Percentiles rank a stretch among this genome's conserved stretches.
phyloP scores from a whole-genome alignment of 768 basidiomycete species.

The Mycena albidolilacea region DNA sequence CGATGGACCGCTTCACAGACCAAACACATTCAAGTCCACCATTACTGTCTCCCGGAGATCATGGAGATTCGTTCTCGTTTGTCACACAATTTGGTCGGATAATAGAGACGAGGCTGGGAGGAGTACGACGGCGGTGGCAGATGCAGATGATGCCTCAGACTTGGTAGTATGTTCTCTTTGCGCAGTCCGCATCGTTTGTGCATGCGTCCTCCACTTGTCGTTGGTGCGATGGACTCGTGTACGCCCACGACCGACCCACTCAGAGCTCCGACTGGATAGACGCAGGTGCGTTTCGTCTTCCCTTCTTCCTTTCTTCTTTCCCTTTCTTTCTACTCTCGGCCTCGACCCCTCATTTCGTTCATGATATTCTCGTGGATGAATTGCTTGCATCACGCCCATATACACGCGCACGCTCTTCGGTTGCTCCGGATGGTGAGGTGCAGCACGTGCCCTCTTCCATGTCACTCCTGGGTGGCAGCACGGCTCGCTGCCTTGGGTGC shows the following conservation, averaged over 20 bases:
- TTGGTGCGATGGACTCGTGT: neutral
- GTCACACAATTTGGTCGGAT: conserved; percentile 2
- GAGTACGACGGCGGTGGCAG: neutral
- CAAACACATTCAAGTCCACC: conserved; percentile 4
- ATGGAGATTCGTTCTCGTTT: neutral
- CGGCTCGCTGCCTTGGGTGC: too few relatives aligned
- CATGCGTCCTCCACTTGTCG: neutral
- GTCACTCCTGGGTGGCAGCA: too few relatives aligned
- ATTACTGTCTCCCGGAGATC: neutral
- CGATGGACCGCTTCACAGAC: neutral
- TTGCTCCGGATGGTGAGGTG: too few relatives aligned
- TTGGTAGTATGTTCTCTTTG: neutral
- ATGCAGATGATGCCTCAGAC: neutral
- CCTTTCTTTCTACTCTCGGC: too few relatives aligned
- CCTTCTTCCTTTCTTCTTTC: too few relatives aligned
- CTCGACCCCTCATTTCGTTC: too few relatives aligned
- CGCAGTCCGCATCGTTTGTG: neutral
- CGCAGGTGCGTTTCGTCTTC: too few relatives aligned
- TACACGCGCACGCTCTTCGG: too few relatives aligned
- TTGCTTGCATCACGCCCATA: too few relatives aligned
- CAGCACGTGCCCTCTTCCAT: too few relatives aligned
- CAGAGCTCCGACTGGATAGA: too few relatives aligned
- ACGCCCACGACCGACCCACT: neutral
- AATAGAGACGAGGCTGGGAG: neutral
- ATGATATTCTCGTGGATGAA: too few relatives aligned